A percentile compares a stretch with the other conserved stretches of the same genome.
These are phyloP conservation scores for Echinochloa phyllopogon DNA, from an alignment of 176 grass and related monocot species.

Conservation along the genomic window DNA sequence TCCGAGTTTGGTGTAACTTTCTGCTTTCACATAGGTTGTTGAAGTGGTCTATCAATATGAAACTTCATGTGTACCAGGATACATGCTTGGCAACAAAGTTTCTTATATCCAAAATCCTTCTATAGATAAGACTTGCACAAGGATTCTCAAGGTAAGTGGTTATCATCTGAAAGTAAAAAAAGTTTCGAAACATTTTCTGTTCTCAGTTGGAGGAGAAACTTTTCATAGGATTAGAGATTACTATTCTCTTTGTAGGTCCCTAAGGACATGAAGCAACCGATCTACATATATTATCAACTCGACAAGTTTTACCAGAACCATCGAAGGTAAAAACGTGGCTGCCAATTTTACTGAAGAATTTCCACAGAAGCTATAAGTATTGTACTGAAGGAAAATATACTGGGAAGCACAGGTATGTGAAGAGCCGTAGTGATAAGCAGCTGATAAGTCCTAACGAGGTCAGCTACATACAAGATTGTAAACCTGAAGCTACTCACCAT, in stretches of 20 bases:
- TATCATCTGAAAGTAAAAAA: background rate
- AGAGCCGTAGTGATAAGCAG: conserved; percentile 59
- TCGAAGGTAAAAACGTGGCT: conserved; percentile 56
- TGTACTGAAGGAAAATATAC: background rate
- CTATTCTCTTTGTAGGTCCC: conserved; percentile 47
- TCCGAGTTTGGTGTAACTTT: background rate
- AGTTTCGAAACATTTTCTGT: background rate
- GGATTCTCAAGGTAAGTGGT: conserved; percentile 51
- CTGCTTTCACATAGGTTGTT: conserved; percentile 50
- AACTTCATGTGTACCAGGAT: conserved; percentile 52
- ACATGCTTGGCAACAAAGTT: conserved; percentile 63
- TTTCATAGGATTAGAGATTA: background rate
- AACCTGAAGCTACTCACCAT: conserved; percentile 57
- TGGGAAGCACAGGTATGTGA: conserved; percentile 53
- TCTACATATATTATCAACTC: conserved; percentile 79
- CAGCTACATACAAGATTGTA: conserved; percentile 46
- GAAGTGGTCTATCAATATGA: conserved; percentile 74
- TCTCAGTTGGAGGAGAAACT: background rate
- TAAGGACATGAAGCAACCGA: conserved; percentile 67
- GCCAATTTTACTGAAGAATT: background rate
- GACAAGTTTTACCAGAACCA: conserved; percentile 83
- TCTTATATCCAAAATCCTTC: conserved; percentile 58
- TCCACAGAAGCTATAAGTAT: background rate
- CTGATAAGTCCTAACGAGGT: conserved; percentile 34
- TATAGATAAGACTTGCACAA: conserved; percentile 62